Evolutionary conservation across 75 land plant genomes (phyloP), one percentile per base, ranked within the genome.

Genomic region (Azolla pinnata): DNA sequence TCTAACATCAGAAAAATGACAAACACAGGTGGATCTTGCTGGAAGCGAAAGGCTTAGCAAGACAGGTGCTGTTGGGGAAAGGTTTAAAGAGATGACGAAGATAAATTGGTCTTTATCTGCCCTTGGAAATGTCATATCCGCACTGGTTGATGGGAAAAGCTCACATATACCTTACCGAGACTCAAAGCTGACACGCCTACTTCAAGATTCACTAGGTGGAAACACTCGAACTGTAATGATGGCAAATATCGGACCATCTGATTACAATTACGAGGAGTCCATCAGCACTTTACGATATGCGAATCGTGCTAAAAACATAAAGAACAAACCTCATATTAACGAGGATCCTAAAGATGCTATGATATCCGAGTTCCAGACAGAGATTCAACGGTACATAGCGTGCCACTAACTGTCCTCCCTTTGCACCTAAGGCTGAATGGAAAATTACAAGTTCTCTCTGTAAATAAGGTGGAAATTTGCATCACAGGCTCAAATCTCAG

Each of bases 21-120:
- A 62, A 60, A 65, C 75, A 60, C 75, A 23, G 75, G 97, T 91
- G 50, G 97, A 91, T 56, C 79, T 91, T 54, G 97, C 97, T 9
- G 95, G 95, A 31, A 90, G 97, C 64, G 97, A 91, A 60, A 75
- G 97, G 60, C 81, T 91, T 29, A 79, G 78, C 58, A 87, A 82
- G 57, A 88, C 90, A 44, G 97, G 89, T 48, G 89, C 62, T 0
- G 86, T 80, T 62, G 88, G 97, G 0, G 97, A 91, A 8, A 71
- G 97, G 29, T 83, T 91, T 14, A 91, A 88, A 58, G 97, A 91
- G 75, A 95, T 95, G 10, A 86, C 90, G 54, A 82, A 76, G 50
- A 91, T 91, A 47, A 91, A 91, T 29, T 76, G 63, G 64, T 91
- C 97, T 5, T 80, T 91, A 45, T 91, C 93, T 16, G 84, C 97